phyloP scores from a whole-genome alignment of 2,329 filamentous ascomycete species.

The Daldinia eschscholtzii region DNA sequence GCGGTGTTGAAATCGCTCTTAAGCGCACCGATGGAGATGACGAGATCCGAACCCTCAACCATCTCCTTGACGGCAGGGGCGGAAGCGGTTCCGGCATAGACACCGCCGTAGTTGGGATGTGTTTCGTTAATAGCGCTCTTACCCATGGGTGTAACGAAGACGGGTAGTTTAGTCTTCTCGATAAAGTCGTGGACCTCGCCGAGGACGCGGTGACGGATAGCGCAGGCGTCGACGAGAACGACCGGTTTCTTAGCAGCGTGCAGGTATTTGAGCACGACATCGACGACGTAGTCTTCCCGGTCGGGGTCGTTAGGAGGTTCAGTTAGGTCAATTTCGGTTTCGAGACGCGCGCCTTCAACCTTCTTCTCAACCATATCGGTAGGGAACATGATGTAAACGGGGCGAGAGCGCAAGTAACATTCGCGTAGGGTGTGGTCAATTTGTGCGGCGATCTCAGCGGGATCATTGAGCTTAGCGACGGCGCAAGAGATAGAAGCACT shows the following conservation, averaged over 20 bases:
- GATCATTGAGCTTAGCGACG: slow-evolving; percentile 77
- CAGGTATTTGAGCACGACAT: slow-evolving; percentile 80
- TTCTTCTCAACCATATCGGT: slow-evolving; percentile 84
- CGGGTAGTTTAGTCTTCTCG: slow-evolving; percentile 79
- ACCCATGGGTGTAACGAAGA: slow-evolving; percentile 91
- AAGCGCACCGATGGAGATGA: slow-evolving; percentile 75
- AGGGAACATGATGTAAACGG: slow-evolving; percentile 86
- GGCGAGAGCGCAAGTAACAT: slow-evolving; percentile 79
- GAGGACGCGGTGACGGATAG: slow-evolving; percentile 80
- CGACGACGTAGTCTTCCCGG: slow-evolving; percentile 85
- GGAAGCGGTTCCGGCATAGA: slow-evolving; percentile 85
- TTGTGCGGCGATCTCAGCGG: slow-evolving; percentile 75
- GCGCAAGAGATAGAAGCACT: slow-evolving; percentile 77
- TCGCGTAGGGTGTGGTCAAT: slow-evolving; percentile 83
- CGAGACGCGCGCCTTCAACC: slow-evolving; percentile 78
- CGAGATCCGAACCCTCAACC: slow-evolving; percentile 77
- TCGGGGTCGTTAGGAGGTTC: slow-evolving; percentile 75
- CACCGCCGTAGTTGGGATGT: slow-evolving; percentile 81
- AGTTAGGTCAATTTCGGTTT: slow-evolving; percentile 76
- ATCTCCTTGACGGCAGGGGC: slow-evolving; percentile 72
- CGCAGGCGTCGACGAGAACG: slow-evolving; percentile 86
- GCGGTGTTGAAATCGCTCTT: slow-evolving; percentile 85
- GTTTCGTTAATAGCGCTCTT: slow-evolving; percentile 86
- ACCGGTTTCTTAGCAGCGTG: slow-evolving; percentile 79
- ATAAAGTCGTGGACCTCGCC: slow-evolving; percentile 79